Evolutionary conservation across 176 grass and related monocot genomes (phyloP), one percentile per base, ranked within the genome.

Genomic region (Microstegium vimineum): DNA sequence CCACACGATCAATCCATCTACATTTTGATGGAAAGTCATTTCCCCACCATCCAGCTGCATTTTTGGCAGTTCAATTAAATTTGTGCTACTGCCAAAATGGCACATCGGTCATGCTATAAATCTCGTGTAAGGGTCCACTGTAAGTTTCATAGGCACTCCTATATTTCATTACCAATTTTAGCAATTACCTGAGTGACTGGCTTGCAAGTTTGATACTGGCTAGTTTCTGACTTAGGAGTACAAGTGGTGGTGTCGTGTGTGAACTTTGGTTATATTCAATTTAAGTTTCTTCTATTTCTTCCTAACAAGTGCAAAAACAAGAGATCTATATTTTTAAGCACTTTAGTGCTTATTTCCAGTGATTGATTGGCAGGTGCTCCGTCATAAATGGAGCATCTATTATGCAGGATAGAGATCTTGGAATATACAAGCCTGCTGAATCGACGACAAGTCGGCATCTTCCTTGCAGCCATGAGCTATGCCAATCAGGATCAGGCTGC

Each of bases 281-380:
- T 66, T 68, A 84, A 42, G 33, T 84, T 77, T 30, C 75, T 40
- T 89, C 54, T 30, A 9, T 43, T 34, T 56, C 64, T 33, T 80
- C 10, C 43, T 75, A 62, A 69, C 11, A n/a, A 88, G 56, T 75
- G 59, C 25, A 68, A 38, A 76, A 54, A 72, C 17, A 79, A 70
- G 56, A 80, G 84, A 37, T n/a, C 74, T 75, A 74, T 87, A 86
- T 86, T 72, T 80, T 74, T 34, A 87, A 91, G 92, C 90, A 91
- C 86, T 79, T 97, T 91, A 87, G 83, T 82, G 84, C 95, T 97
- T 97, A 97, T 94, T 94, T 91, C 90, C 79, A 81, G 80, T 94
- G 88, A 99, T 99, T 95, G 96, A 99, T 99, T 94, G 79, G 86
- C 96, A 95, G 96, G 93, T 94, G 96, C 90, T 95, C 90, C 88